Conservation (phyloP, 2,329 filamentous ascomycete genomes). For the Pseudohalonectria lignicola region DNA sequence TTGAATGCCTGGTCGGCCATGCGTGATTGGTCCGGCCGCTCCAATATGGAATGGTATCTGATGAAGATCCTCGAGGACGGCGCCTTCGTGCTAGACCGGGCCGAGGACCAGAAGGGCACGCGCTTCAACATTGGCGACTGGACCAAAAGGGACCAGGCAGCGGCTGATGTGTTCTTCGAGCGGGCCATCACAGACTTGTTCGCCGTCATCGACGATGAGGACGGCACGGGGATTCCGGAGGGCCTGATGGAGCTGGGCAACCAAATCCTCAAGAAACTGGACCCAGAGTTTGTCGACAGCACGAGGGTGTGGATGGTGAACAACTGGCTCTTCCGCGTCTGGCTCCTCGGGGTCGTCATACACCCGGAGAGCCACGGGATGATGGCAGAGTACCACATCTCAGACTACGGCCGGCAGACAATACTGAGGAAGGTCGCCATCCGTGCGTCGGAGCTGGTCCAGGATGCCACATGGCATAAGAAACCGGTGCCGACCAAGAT, state of each 20-base stretch:
- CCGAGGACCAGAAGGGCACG: slow-evolving; percentile 66
- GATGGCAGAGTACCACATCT: slow-evolving; percentile 86
- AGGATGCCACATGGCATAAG: slow-evolving; percentile 63
- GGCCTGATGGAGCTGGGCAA: slow-evolving; percentile 76
- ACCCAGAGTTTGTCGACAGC: slow-evolving; percentile 58
- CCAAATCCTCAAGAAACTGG: slow-evolving; percentile 69
- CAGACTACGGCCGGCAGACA: slow-evolving; percentile 78
- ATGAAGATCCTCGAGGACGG: slow-evolving; percentile 93
- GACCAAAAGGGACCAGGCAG: slow-evolving; percentile 68
- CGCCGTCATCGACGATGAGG: slow-evolving; percentile 74
- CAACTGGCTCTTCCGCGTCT: slow-evolving; percentile 86
- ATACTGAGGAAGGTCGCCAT: slow-evolving; percentile 70
- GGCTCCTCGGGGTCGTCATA: slow-evolving; percentile 71
- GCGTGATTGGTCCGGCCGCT: slow-evolving; percentile 80
- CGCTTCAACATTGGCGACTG: slow-evolving; percentile 62
- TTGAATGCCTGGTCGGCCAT: slow-evolving; percentile 81
- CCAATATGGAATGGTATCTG: slow-evolving; percentile 85
- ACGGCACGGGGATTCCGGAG: slow-evolving; percentile 74
- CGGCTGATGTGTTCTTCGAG: slow-evolving; percentile 81
- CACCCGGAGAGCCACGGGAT: slow-evolving; percentile 74
- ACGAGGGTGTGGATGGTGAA: slow-evolving; percentile 78
- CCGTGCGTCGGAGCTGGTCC: slow-evolving; percentile 67
- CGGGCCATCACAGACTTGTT: slow-evolving; percentile 72
- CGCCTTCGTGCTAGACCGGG: slow-evolving; percentile 77
- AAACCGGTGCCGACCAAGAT: slow-evolving; percentile 36